These are phyloP conservation scores for Xylaria cubensis DNA, from an alignment of 495 filamentous ascomycete genomes.

Conservation along the genomic window DNA sequence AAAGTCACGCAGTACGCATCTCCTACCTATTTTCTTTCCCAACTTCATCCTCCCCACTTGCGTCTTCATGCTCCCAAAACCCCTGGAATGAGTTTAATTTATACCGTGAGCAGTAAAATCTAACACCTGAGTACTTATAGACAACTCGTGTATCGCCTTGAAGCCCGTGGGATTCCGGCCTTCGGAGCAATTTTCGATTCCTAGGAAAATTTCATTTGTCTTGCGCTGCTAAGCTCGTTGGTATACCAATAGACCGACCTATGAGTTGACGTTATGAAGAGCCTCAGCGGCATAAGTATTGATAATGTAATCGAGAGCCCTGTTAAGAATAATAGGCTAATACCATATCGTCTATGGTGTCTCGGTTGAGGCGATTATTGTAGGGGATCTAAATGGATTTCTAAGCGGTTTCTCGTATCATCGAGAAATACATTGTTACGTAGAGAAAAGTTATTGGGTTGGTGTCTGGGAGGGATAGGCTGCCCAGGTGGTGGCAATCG, in stretches of 20 bases:
- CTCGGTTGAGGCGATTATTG: background rate
- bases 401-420: background rate
- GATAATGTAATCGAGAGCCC: background rate
- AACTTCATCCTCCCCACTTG: background rate
- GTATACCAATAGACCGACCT: background rate
- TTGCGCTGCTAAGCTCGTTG: background rate
- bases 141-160: conserved; percentile 68
- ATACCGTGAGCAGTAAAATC: background rate
- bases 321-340: background rate
- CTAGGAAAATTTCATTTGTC: conserved; percentile 42
- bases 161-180: conserved; percentile 67
- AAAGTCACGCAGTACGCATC: conserved; percentile 55
- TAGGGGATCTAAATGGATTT: background rate
- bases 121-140: background rate
- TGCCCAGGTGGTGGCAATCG: background rate
- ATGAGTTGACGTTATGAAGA: background rate
- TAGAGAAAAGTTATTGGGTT: background rate
- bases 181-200: conserved; percentile 79
- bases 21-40: background rate
- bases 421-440: background rate
- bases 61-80: background rate
- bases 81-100: background rate
- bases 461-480: background rate
- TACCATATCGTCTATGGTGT: background rate
- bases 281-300: background rate